Conservation (phyloP, 140 eudicot genomes). For the Stevia rebaudiana region DNA sequence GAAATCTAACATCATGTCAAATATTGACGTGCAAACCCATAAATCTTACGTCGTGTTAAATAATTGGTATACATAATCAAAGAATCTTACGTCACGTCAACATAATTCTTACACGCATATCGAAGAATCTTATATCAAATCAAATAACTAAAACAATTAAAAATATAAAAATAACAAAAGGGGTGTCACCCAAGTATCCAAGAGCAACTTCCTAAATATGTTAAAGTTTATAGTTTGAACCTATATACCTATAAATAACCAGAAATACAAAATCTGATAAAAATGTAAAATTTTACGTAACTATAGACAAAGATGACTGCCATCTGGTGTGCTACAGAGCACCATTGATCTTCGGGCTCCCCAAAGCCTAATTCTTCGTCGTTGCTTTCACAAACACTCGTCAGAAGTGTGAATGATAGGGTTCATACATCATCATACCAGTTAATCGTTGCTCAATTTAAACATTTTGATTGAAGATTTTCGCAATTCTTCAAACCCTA, state of each 20-base stretch:
- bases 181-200: too few species aligned
- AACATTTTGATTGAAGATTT: background rate
- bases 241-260: background rate
- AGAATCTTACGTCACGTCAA: too few species aligned
- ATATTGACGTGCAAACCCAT: too few species aligned
- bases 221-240: background rate
- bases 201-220: too few species aligned
- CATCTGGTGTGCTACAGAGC: conserved; percentile 22
- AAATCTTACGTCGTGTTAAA: too few species aligned
- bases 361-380: conserved; percentile 30
- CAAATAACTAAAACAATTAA: too few species aligned
- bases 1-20: too few species aligned
- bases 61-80: too few species aligned
- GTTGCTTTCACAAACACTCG: conserved; percentile 17
- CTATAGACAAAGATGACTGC: conserved; percentile 24
- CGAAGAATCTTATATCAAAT: too few species aligned
- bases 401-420: conserved; percentile 14
- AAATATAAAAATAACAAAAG: too few species aligned
- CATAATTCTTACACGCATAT: too few species aligned
- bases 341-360: conserved; percentile 21
- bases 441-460: conserved; percentile 17
- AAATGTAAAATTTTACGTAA: background rate
- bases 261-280: background rate
- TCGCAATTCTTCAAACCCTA: conserved; percentile 32
- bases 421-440: conserved; percentile 18